phyloP scores from a whole-genome alignment of 345 rosid genomes.

The Heritiera fomes region DNA sequence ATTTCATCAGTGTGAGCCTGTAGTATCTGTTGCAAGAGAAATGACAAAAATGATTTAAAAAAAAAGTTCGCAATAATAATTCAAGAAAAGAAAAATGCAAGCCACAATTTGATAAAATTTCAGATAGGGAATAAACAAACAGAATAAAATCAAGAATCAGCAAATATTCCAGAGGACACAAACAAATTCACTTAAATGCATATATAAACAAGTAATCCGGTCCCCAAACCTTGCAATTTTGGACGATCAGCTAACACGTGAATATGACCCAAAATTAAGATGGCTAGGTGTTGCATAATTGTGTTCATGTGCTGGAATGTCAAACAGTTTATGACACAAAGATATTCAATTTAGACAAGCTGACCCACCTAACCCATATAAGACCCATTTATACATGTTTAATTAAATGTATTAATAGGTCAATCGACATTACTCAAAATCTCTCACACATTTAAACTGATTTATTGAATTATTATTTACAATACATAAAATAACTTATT shows the following conservation, averaged over 20 bases:
- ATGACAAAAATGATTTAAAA: background rate
- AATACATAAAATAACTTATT: background rate
- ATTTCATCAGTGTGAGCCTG: constrained; percentile 64
- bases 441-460: background rate
- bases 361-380: background rate
- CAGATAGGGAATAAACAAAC: background rate
- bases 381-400: background rate
- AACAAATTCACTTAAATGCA: background rate
- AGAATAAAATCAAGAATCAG: background rate
- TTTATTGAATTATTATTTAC: constrained; percentile 3
- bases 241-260: background rate
- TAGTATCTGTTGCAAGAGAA: constrained; percentile 42
- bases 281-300: too few species aligned
- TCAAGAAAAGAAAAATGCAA: background rate
- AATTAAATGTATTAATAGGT: background rate
- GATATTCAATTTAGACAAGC: background rate
- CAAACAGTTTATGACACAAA: background rate
- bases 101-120: background rate
- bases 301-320: background rate
- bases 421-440: background rate
- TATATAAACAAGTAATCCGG: background rate
- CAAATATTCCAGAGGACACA: background rate
- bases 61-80: background rate
- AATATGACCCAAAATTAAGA: background rate
- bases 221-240: background rate